Conservation (phyloP, 805 yeast species). For the Dipodascus geniculatus region DNA sequence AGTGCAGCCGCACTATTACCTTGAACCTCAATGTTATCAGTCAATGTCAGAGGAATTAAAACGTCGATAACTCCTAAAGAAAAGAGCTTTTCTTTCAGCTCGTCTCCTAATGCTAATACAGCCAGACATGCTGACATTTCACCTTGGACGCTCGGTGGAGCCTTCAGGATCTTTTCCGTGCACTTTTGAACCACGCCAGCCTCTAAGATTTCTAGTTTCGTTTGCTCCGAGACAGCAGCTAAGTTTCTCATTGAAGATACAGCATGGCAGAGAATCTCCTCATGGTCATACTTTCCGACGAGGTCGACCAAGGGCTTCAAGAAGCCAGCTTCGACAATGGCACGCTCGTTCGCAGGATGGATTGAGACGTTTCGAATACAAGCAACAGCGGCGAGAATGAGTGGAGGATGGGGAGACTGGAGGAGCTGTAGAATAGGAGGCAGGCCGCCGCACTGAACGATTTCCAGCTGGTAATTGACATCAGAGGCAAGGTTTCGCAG, state of each 20-base stretch:
- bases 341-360: slow-evolving; percentile 90
- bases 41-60: slow-evolving; percentile 79
- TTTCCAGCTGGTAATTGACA: slow-evolving; percentile 89
- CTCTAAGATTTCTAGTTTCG: slow-evolving; percentile 80
- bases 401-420: slow-evolving; percentile 82
- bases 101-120: slow-evolving; percentile 91
- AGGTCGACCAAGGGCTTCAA: slow-evolving; percentile 79
- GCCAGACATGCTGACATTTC: slow-evolving; percentile 97
- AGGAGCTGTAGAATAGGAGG: slow-evolving; percentile 85
- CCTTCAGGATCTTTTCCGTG: slow-evolving; percentile 69
- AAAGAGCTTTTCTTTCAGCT: slow-evolving; percentile 72
- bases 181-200: slow-evolving; percentile 95
- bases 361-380: slow-evolving; percentile 95
- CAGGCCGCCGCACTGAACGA: slow-evolving; percentile 90
- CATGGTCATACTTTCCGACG: slow-evolving; percentile 66
- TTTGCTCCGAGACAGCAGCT: slow-evolving; percentile 91
- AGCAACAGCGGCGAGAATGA: slow-evolving; percentile 93
- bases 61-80: slow-evolving; percentile 79
- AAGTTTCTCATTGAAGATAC: slow-evolving; percentile 90
- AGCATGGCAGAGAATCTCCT: slow-evolving; percentile 97
- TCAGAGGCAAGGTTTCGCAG: slow-evolving; percentile 93
- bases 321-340: slow-evolving; percentile 95
- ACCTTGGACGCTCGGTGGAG: slow-evolving; percentile 88
- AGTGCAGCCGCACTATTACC: slow-evolving; percentile 98
- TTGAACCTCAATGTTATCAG: slow-evolving; percentile 85